phyloP scores from a whole-genome alignment of 106 monocot genomes.

The Iris macrosiphon region DNA sequence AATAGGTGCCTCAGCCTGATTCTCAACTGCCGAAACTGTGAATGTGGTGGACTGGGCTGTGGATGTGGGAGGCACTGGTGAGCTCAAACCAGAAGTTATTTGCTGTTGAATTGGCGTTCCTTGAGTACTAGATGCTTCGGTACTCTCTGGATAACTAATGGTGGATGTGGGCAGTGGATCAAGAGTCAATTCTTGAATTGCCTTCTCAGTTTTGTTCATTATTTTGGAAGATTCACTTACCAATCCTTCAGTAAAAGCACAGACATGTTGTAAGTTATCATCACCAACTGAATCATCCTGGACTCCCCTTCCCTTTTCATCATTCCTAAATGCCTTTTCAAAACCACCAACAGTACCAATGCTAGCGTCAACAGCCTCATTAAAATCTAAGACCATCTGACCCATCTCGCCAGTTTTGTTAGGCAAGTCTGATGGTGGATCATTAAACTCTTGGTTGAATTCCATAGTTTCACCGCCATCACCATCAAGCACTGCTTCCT shows the following conservation, averaged over 20 bases:
- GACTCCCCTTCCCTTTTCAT: slow-evolving; percentile 13
- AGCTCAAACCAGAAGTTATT: slow-evolving; percentile 5
- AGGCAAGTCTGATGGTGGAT: slow-evolving; percentile 16
- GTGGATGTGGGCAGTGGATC: slow-evolving; percentile 20
- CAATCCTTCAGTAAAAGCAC: slow-evolving; percentile 6
- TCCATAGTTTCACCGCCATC: slow-evolving; percentile 33
- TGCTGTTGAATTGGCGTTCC: slow-evolving; percentile 12
- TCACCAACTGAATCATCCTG: slow-evolving; percentile 9
- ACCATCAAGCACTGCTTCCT: slow-evolving; percentile 24
- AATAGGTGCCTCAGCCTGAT: slow-evolving; percentile 45
- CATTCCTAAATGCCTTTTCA: slow-evolving; percentile 18
- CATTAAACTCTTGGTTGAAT: slow-evolving; percentile 20
- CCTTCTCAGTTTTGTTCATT: slow-evolving; percentile 36
- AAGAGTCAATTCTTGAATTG: slow-evolving; percentile 36
- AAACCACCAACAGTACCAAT: slow-evolving; percentile 30
- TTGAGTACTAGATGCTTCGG: slow-evolving; percentile 8
- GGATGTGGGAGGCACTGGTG: slow-evolving; percentile 16
- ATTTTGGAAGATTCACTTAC: slow-evolving; percentile 10
- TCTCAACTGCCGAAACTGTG: slow-evolving; percentile 20
- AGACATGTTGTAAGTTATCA: slow-evolving; percentile 5
- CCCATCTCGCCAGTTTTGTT: slow-evolving; percentile 23
- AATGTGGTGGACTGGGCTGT: slow-evolving; percentile 16
- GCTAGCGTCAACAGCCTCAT: slow-evolving; percentile 50
- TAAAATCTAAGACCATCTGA: slow-evolving; percentile 42
- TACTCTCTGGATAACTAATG: not conserved